Evolutionary conservation across 805 yeast species (phyloP).

Genomic region (Wilhelminamyces savonicus): DNA sequence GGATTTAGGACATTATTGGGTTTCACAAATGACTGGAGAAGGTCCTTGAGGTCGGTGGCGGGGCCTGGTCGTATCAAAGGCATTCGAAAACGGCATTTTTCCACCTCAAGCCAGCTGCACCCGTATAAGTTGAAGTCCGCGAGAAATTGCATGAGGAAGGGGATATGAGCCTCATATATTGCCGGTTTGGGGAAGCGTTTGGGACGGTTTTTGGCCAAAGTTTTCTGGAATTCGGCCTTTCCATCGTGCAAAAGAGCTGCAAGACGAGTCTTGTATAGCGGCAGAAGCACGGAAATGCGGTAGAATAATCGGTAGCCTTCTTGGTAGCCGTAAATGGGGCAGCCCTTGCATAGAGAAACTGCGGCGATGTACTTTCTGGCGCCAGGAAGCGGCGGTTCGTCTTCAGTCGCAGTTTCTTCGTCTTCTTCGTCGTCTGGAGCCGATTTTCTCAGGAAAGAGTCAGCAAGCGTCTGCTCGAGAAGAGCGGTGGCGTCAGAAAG

Average conservation of each 20-base stretch:
- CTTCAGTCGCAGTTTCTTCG: conserved; percentile 2
- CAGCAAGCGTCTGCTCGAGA: conserved; percentile 38
- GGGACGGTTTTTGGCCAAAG: not conserved
- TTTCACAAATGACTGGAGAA: conserved; percentile 11
- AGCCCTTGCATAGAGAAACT: conserved; percentile 61
- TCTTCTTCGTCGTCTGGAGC: conserved; percentile 5
- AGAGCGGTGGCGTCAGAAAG: conserved; percentile 33
- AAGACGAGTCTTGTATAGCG: conserved; percentile 50
- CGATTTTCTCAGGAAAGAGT: conserved; percentile 27
- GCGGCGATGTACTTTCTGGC: conserved; percentile 46
- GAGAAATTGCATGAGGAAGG: conserved; percentile 68
- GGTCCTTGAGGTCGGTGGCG: conserved; percentile 1
- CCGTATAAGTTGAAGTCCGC: conserved; percentile 82
- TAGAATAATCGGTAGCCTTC: conserved; percentile 58
- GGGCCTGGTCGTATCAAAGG: conserved; percentile 32
- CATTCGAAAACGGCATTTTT: conserved; percentile 44
- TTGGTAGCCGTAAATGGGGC: conserved; percentile 81
- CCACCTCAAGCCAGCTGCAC: conserved; percentile 65
- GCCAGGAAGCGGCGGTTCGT: not conserved
- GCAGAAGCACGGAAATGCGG: conserved; percentile 64
- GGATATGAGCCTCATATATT: conserved; percentile 72
- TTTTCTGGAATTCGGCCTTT: not conserved
- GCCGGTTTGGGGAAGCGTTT: not conserved
- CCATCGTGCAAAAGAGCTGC: conserved; percentile 35
- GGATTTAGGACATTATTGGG: conserved; percentile 23